These are phyloP conservation scores for Apiotrichum gracile DNA, from an alignment of 1,284 basidiomycete genomes.

Conservation along the genomic window DNA sequence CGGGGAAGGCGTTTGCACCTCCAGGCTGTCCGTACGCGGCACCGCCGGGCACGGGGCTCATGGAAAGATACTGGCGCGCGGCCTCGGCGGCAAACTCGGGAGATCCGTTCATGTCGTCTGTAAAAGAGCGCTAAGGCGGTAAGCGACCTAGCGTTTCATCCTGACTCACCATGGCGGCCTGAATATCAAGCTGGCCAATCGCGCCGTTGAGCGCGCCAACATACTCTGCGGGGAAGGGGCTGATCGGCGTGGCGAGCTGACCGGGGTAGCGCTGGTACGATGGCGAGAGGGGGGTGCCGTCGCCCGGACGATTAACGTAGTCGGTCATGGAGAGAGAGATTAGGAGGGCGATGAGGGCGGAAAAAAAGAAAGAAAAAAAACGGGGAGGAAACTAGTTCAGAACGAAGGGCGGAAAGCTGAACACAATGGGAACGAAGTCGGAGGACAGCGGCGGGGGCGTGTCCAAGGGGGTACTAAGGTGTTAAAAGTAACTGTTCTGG, in stretches of 20 bases:
- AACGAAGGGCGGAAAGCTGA: no score
- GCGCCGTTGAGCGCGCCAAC: constrained; percentile 15
- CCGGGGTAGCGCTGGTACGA: constrained; percentile 11
- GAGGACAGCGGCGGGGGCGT: no score
- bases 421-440: no score
- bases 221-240: constrained; percentile 12
- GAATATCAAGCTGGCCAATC: constrained; percentile 13
- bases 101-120: constrained; percentile 10
- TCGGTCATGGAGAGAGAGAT: no score
- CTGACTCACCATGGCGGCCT: constrained; percentile 15
- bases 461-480: no score
- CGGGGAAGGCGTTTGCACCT: not conserved
- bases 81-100: constrained; percentile 16
- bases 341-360: no score
- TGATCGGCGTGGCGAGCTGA: not conserved
- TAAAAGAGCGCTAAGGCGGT: constrained; percentile 5
- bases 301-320: constrained; percentile 16
- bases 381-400: no score
- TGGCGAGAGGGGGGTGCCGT: constrained; percentile 11
- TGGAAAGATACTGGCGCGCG: constrained; percentile 2
- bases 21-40: constrained; percentile 10
- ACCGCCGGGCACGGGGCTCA: not conserved
- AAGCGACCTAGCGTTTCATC: constrained; percentile 9
- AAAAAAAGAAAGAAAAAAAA: no score
- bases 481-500: no score